Evolutionary conservation across 257 asterid genomes (phyloP), one percentile per base, ranked within the genome.

Genomic region (Solanum gracilifrons): DNA sequence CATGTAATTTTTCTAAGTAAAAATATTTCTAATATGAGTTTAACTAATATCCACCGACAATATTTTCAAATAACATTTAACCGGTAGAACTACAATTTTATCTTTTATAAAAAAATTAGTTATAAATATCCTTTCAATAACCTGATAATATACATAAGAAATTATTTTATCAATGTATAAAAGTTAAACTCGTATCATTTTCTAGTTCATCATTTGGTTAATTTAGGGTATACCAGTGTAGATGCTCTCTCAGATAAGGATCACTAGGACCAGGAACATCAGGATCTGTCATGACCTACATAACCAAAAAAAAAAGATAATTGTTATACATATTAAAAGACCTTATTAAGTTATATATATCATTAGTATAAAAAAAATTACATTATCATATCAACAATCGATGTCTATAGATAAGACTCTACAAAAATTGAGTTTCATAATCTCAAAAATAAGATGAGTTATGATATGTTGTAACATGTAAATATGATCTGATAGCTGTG

Each of bases 261-360:
- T 96, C 99, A 85, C 98, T 95, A 21, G 99, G 99, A 79, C 98
- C 97, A 0, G 98, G 99, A 87, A 94, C 98, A 90, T 96, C 99
- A 48, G 98, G 99, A 83, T 96, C 99, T 29, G 95, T 92, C 95
- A 96, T 92, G 23, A 96, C 90, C 98, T 95, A 94, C 92, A 89
- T 16, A 7, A 62, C 16, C 0, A 9, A 25, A 5, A 9, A 15
- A 72, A 1, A 1, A 13, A 21, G 2, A 35, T 35, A 74, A 74
- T 74, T 5, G 15, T 10, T 74, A 35, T 35, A 29, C 29, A 35
- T 35, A 74, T 35, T 73, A 35, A 10, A 35, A 74, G 6, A 20
- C 31, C 3, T 74, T 18, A 33, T 31, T 32, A 18, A 2, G 27
- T 73, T 73, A 73, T 33, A 73, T 20, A 73, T 20, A 73, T 73